Evolutionary conservation across 129 eudicot genomes (phyloP).

Genomic region (Glebionis coronaria): DNA sequence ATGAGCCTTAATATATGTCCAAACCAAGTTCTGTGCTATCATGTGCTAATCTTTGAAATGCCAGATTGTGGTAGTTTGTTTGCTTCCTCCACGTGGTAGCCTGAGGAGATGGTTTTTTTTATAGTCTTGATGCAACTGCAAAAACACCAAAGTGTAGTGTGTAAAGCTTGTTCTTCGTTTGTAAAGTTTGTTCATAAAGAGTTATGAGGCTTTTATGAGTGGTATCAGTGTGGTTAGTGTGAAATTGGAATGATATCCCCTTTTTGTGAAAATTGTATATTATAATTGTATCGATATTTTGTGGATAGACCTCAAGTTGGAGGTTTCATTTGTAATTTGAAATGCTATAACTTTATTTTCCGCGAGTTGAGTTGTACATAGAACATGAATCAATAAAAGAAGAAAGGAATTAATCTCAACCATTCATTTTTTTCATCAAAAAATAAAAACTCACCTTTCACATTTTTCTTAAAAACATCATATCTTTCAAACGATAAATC

Average conservation of each 20-base stretch:
- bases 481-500: too few relatives aligned
- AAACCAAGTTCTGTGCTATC: neutral
- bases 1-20: neutral
- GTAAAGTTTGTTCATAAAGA: slow-evolving; percentile 10
- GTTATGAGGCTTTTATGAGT: neutral
- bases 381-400: too few relatives aligned
- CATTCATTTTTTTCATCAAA: too few relatives aligned
- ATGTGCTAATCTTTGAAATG: too few relatives aligned
- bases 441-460: too few relatives aligned
- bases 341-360: too few relatives aligned
- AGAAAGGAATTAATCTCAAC: too few relatives aligned
- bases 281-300: slow-evolving; percentile 10
- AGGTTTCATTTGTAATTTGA: slow-evolving; percentile 5
- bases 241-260: neutral
- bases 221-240: slow-evolving; percentile 5
- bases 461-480: too few relatives aligned
- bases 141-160: neutral
- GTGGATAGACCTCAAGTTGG: slow-evolving; percentile 9
- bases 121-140: neutral
- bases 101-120: neutral
- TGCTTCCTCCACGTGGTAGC: neutral
- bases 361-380: too few relatives aligned
- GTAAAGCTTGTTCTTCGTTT: slow-evolving; percentile 16
- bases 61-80: neutral
- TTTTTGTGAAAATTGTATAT: slow-evolving; percentile 15